Base-by-base conservation (phyloP, 2,329 filamentous ascomycete genomes). In the Beauveria australis region DNA sequence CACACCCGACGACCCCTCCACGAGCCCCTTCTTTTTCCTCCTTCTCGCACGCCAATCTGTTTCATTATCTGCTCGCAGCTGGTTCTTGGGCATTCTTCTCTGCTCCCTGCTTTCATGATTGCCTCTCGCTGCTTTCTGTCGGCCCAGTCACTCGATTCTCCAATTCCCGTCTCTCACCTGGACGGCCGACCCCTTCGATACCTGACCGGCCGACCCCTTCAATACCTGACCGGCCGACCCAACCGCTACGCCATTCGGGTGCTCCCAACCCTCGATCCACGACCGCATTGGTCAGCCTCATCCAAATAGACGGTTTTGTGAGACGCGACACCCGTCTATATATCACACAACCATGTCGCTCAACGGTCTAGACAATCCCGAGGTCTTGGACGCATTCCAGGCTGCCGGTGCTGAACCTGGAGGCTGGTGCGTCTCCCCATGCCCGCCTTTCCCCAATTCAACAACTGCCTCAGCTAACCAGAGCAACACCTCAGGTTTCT, bases 291-390 rank as follows among this genome's bases (percentile, higher is more conserved):
- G 53, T 56, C 56, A 53, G 48, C 33, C 48, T 14, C 16, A 40
- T 28, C 40, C 48, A 10, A 30, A 43, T 51, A 61, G 49, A 49
- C 33, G 47, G 24, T 33, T 37, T 46, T 30, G 40, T 41, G 57
- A 57, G 26, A 9, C 16, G 30, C 43, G 10, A 41, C 14, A 10
- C 19, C 10, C 3, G 28, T 33, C 30, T 37, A 6, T 12, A 28
- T 1, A 26, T 26, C 18, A 28, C 22, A 40, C 44, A 62, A 64
- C 28, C 63, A 97, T 97, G 93, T 97, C 93, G 80, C 82, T 97
- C 76, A 96, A 96, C 86, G 94, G 94, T 66, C 82, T 97, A 76
- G 92, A 97, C 78, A 83, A 86, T 77, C 79, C 83, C 67, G 83
- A 85, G 71, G 83, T 99, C 76, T 84, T 87, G 76, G 91, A 95